Base-by-base conservation (phyloP, 768 basidiomycete species). In the Trametes sanguinea region DNA sequence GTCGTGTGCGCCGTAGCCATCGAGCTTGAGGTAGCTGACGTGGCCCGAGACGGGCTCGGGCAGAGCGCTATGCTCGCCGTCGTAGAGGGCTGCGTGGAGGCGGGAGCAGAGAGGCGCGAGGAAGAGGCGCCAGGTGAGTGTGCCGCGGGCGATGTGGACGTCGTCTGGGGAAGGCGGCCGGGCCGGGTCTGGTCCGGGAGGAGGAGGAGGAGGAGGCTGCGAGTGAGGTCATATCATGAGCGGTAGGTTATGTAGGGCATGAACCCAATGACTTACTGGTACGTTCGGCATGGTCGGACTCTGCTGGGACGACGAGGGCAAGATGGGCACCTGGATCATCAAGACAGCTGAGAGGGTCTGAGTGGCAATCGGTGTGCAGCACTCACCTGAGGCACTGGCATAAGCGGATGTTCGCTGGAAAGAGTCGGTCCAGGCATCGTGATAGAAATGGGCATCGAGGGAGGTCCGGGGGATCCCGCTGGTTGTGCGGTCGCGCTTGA, bases 11-110 rank as follows among this genome's bases (percentile, higher is more conserved):
- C 54, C 42, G 54, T 51, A 57, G 7, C 54, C 61, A 22, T 62
- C 61, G 22, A 62, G 54, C 48, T 51, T 56, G 22, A 62, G 54
- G 27, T 56, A 56, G 42, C 42, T 33, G 40, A 62, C 47, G 50
- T 46, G 33, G 11, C 54, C 54, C 9, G 48, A 35, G 13, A 54
- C 51, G 2, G 48, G 33, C 3, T 40, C 33, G 3, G 60, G 60
- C 3, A 61, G 53, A 27, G 35, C 22, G 7, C 30, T 51, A 40
- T 50, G 43, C 39, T 47, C n/a, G 1, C 35, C 10, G 2, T 61
- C 53, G 39, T 54, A 61, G 8, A 61, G 46, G 5, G 17, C 40
- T 13, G 42, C 13, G 6, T 29, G 39, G 27, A 61, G 40, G 45
- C 60, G 60, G n/a, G 27, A 11, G 32, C 37, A 51, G 6, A 61